A percentile compares a stretch with the other conserved stretches of the same genome.
phyloP scores from a whole-genome alignment of 2,329 filamentous ascomycete species.

The Fusarium odoratissimum region DNA sequence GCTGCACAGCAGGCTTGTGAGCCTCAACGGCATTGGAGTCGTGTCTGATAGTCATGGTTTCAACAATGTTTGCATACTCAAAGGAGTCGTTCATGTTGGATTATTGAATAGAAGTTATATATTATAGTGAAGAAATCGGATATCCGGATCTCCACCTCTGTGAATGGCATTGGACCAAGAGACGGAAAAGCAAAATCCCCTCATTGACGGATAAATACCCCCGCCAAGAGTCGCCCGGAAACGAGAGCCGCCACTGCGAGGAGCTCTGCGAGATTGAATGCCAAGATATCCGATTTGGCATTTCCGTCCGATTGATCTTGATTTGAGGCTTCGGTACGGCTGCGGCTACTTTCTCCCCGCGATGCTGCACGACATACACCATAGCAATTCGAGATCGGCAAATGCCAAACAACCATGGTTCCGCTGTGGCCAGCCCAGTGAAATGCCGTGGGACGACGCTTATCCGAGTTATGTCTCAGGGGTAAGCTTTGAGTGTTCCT shows the following conservation, averaged over 20 bases:
- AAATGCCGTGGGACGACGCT: accelerated
- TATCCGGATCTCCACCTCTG: constrained; percentile 4
- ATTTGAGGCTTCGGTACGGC: neutral
- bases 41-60: constrained; percentile 41
- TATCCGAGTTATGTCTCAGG: neutral
- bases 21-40: constrained; percentile 21
- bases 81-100: accelerated
- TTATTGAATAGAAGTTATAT: neutral
- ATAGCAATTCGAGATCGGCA: no score
- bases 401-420: accelerated
- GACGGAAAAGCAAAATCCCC: constrained; percentile 24
- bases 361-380: neutral
- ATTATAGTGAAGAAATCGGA: constrained; percentile 12
- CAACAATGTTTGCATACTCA: neutral
- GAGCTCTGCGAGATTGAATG: neutral
- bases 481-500: no score
- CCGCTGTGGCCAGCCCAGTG: accelerated
- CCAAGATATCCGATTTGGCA: constrained; percentile 7
- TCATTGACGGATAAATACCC: constrained; percentile 13
- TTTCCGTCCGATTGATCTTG: neutral
- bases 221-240: neutral
- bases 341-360: neutral
- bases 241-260: neutral
- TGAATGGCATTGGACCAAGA: no score
- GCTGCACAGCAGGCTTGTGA: constrained; percentile 2